Evolutionary conservation across 2,329 filamentous ascomycete genomes (phyloP).

Genomic region (Microsporum audouinii): DNA sequence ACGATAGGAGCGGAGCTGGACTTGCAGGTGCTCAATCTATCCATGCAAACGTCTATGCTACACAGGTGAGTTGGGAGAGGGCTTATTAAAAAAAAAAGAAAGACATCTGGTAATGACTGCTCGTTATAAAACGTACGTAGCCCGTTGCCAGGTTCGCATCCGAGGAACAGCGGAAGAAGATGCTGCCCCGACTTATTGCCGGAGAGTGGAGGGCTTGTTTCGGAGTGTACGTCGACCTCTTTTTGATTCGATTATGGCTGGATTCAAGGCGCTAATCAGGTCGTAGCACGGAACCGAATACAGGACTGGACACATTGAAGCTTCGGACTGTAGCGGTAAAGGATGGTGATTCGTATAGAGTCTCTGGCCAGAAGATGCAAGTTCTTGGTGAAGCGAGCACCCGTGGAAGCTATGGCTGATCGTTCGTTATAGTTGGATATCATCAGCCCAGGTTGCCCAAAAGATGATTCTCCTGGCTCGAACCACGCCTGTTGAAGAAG

Average conservation of each 20-base stretch:
- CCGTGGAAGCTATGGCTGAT: background rate
- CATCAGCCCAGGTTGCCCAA: conserved; percentile 66
- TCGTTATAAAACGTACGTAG: conserved; percentile 10
- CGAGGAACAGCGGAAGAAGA: conserved; percentile 49
- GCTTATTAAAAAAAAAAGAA: background rate
- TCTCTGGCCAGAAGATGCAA: conserved; percentile 66
- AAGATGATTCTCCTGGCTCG: conserved; percentile 77
- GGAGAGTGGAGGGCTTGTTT: conserved; percentile 66
- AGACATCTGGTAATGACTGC: background rate
- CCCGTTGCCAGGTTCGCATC: conserved; percentile 62
- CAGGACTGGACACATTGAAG: conserved; percentile 65
- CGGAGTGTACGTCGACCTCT: conserved; percentile 43
- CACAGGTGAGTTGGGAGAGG: conserved; percentile 42
- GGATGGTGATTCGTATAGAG: conserved; percentile 50
- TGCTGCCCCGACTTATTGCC: conserved; percentile 58
- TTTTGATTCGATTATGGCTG: background rate
- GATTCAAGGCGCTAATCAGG: conserved; percentile 56
- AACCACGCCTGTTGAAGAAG: conserved; percentile 58
- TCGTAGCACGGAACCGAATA: conserved; percentile 59
- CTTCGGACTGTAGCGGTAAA: conserved; percentile 54
- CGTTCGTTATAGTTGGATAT: conserved; percentile 52
- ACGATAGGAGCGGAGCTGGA: conserved; percentile 52
- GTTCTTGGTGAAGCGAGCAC: background rate
- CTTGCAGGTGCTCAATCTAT: conserved; percentile 56
- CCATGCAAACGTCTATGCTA: conserved; percentile 47